Evolutionary conservation across 129 eudicot genomes (phyloP).

Genomic region (sunflower (Helianthus annuus)): HanXRQr2.0-SUNRISE NC_035434.2:134993761-134994260

Average conservation of each 20-base stretch:
- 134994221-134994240: slow-evolving; percentile 3
- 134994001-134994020: slow-evolving; percentile 51
- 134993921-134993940: neutral
- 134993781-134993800: neutral
- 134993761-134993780: neutral
- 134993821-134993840: slow-evolving; percentile 7
- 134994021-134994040: slow-evolving; percentile 60
- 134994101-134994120: slow-evolving; percentile 67
- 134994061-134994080: slow-evolving; percentile 75
- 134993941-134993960: slow-evolving; percentile 23
- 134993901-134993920: neutral
- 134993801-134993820: slow-evolving; percentile 2
- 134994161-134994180: slow-evolving; percentile 19
- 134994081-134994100: slow-evolving; percentile 76
- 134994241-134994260: slow-evolving; percentile 11
- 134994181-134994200: neutral
- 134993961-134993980: slow-evolving; percentile 3
- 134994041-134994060: slow-evolving; percentile 70
- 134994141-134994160: slow-evolving; percentile 63
- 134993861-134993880: slow-evolving; percentile 19
- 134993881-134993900: slow-evolving; percentile 10
- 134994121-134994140: slow-evolving; percentile 56
- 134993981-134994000: slow-evolving; percentile 31
- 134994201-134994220: slow-evolving; percentile 12
- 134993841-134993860: slow-evolving; percentile 15